Conservation (phyloP, 352 stramenopile genomes). For the Globisporangium paroecandrum region DNA sequence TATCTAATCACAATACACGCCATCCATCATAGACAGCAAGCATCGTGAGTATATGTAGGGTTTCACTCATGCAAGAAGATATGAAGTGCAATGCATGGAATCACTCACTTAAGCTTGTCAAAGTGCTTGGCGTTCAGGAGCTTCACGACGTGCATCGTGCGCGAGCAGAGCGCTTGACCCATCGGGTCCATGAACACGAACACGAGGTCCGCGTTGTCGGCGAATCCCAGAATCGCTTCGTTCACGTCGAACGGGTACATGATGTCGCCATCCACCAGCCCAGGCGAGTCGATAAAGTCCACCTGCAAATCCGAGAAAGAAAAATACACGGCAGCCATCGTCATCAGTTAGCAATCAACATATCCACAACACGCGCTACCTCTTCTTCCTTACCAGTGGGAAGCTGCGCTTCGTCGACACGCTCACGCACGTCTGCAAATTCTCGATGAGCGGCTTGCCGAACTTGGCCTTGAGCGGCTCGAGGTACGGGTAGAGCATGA, state of each 20-base stretch:
- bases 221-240: constrained; percentile 51
- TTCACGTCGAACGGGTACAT: constrained; percentile 71
- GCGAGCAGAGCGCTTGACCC: constrained; percentile 58
- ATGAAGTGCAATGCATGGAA: not conserved
- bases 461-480: constrained; percentile 48
- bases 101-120: constrained; percentile 40
- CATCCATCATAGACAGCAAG: not conserved
- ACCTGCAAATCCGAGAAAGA: constrained; percentile 21
- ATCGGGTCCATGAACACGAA: constrained; percentile 72
- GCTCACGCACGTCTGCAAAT: constrained; percentile 56
- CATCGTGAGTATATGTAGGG: not conserved
- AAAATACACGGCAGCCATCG: not conserved
- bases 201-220: constrained; percentile 52
- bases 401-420: constrained; percentile 50
- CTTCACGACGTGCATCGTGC: constrained; percentile 72
- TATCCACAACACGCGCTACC: not conserved
- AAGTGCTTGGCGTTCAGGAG: constrained; percentile 46
- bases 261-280: constrained; percentile 64
- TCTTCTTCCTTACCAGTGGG: constrained; percentile 23
- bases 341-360: not conserved
- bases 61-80: not conserved
- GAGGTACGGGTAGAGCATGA: constrained; percentile 59
- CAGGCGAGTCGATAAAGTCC: constrained; percentile 72
- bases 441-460: constrained; percentile 58
- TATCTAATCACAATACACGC: constrained; percentile 19